Percentiles rank a stretch among this genome's conserved stretches.
Conservation (phyloP, 2,329 filamentous ascomycete genomes). For the Cladophialophora yegresii region DNA sequence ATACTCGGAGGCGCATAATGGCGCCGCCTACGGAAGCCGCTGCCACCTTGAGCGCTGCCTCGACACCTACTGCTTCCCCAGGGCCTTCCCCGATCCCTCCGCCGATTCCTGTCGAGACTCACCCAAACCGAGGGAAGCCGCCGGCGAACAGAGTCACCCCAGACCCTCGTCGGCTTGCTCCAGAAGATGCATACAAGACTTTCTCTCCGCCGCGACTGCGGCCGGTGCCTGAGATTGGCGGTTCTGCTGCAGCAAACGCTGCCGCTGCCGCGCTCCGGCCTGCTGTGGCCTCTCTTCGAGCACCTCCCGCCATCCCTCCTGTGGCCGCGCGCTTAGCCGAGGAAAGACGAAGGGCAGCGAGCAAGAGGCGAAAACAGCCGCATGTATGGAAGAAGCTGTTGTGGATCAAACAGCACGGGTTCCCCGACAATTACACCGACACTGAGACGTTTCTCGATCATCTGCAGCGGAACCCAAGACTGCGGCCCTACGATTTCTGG, state of each 20-base stretch:
- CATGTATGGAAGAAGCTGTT: slow-evolving; percentile 90
- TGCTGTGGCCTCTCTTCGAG: slow-evolving; percentile 47
- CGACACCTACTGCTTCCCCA: slow-evolving; percentile 33
- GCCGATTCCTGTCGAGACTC: slow-evolving; percentile 50
- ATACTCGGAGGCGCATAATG: slow-evolving; percentile 33
- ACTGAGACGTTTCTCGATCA: slow-evolving; percentile 95
- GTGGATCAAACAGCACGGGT: slow-evolving; percentile 86
- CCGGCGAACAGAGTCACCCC: slow-evolving; percentile 46
- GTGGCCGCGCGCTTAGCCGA: slow-evolving; percentile 43
- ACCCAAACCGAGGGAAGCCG: slow-evolving; percentile 46
- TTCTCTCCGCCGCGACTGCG: slow-evolving; percentile 61
- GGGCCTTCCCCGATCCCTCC: slow-evolving; percentile 45
- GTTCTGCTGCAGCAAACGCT: slow-evolving; percentile 47
- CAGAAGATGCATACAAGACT: slow-evolving; percentile 77
- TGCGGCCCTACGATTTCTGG: slow-evolving; percentile 98
- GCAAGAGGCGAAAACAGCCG: slow-evolving; percentile 67
- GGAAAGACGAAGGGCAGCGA: slow-evolving; percentile 59
- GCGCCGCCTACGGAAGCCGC: slow-evolving; percentile 27
- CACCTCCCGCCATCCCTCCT: slow-evolving; percentile 46
- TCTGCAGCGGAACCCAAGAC: slow-evolving; percentile 86
- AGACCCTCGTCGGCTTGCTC: slow-evolving; percentile 71
- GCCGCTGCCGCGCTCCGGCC: slow-evolving; percentile 44
- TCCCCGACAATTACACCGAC: slow-evolving; percentile 99
- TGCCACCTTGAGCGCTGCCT: slow-evolving; percentile 19
- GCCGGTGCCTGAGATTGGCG: slow-evolving; percentile 43